phyloP scores from a whole-genome alignment of 164 flowering plant genomes.

The Warburgia ugandensis region DNA sequence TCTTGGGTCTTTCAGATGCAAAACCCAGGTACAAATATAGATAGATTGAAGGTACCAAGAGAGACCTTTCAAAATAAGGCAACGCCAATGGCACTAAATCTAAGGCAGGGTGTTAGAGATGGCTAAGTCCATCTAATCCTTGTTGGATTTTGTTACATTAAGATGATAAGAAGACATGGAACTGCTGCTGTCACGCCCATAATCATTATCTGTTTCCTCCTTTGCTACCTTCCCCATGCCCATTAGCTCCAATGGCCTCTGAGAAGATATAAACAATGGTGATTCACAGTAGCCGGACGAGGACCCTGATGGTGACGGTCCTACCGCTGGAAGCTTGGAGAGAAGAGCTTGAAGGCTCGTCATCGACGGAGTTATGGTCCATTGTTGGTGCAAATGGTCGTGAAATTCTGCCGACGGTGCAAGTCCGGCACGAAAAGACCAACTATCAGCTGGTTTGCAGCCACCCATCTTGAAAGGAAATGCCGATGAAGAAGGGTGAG shows the following conservation, averaged over 20 bases:
- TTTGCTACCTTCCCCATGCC: slow-evolving; percentile 32
- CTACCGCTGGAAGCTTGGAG: slow-evolving; percentile 89
- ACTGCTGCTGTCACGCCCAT: slow-evolving; percentile 36
- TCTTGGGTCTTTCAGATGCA: too few species aligned
- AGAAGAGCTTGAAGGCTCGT: slow-evolving; percentile 94
- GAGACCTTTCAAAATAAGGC: background rate
- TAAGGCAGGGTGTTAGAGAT: background rate
- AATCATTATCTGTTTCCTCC: slow-evolving; percentile 39
- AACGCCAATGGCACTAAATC: slow-evolving; percentile 1
- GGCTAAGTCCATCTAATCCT: slow-evolving; percentile 5
- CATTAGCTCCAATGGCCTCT: slow-evolving; percentile 18
- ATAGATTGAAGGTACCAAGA: background rate
- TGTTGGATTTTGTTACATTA: slow-evolving; percentile 10
- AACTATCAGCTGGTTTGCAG: slow-evolving; percentile 38
- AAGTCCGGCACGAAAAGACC: background rate
- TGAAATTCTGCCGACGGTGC: slow-evolving; percentile 17
- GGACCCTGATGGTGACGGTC: slow-evolving; percentile 35
- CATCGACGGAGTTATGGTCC: slow-evolving; percentile 82
- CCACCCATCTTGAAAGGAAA: slow-evolving; percentile 44
- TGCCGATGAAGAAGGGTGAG: slow-evolving; percentile 83
- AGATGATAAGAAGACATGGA: slow-evolving; percentile 32
- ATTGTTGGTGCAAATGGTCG: slow-evolving; percentile 26
- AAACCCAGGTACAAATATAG: background rate
- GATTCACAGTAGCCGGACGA: slow-evolving; percentile 20
- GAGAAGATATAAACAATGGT: slow-evolving; percentile 16